These are phyloP conservation scores for Colletotrichum musicola DNA, from an alignment of 2,329 filamentous ascomycete genomes.

Conservation along the genomic window DNA sequence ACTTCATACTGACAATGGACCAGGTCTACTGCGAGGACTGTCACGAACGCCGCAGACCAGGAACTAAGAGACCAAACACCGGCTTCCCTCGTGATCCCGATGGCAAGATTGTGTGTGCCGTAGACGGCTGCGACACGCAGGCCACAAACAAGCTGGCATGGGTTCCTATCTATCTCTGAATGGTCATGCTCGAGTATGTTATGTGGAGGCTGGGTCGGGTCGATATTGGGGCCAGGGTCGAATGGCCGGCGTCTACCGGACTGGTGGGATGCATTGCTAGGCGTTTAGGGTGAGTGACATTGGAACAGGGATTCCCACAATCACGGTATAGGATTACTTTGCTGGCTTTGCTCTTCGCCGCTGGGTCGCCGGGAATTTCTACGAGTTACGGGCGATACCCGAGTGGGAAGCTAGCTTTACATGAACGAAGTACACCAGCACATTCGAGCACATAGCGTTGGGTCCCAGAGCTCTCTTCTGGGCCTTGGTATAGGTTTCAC, in stretches of 20 bases:
- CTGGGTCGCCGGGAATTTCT: neutral
- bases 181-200: neutral
- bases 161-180: constrained; percentile 71
- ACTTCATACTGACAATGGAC: neutral
- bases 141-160: constrained; percentile 67
- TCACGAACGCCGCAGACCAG: constrained; percentile 66
- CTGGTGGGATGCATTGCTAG: constrained; percentile 34
- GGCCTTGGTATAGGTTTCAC: constrained; percentile 9
- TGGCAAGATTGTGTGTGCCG: constrained; percentile 63
- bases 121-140: constrained; percentile 68
- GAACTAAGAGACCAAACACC: constrained; percentile 46
- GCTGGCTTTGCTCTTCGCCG: constrained; percentile 5
- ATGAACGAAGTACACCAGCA: constrained; percentile 3
- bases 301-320: constrained; percentile 28
- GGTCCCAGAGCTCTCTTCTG: neutral
- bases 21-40: constrained; percentile 75
- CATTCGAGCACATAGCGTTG: constrained; percentile 4
- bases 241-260: constrained; percentile 29
- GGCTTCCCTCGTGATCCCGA: constrained; percentile 35
- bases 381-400: neutral
- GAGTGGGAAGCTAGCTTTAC: neutral
- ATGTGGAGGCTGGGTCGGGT: constrained; percentile 50
- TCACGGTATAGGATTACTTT: constrained; percentile 35
- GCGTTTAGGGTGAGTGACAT: constrained; percentile 34
- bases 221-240: neutral